Conservation (phyloP, 495 filamentous ascomycete genomes). For the Daldinia caldariorum region DNA sequence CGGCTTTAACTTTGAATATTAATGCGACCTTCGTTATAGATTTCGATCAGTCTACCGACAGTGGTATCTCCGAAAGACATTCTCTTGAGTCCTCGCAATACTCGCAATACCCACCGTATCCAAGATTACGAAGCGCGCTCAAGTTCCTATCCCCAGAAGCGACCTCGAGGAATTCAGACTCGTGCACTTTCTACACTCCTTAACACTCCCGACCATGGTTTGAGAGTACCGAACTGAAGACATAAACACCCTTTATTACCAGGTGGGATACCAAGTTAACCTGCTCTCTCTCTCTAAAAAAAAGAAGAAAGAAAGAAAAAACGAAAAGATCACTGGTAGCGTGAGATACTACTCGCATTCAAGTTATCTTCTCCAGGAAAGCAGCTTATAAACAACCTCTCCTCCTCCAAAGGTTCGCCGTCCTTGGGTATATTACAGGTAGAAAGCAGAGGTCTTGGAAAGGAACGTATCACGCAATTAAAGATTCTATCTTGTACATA, state of each 20-base stretch:
- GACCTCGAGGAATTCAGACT: background rate
- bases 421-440: too few relatives aligned
- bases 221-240: background rate
- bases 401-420: too few relatives aligned
- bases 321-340: background rate
- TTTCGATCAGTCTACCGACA: background rate
- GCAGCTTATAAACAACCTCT: too few relatives aligned
- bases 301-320: background rate
- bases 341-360: too few relatives aligned
- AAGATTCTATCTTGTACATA: too few relatives aligned
- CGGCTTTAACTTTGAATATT: slow-evolving; percentile 2
- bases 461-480: too few relatives aligned
- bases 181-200: background rate
- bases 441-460: too few relatives aligned
- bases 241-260: background rate
- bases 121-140: background rate
- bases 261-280: background rate
- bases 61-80: background rate
- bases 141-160: background rate
- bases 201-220: background rate
- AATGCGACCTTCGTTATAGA: slow-evolving; percentile 3
- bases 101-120: background rate
- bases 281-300: background rate
- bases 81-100: background rate
- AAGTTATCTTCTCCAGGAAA: too few relatives aligned